Evolutionary conservation across 805 yeast genomes (phyloP), one percentile per base, ranked within the genome.

Genomic region (Torulaspora microellipsoides): DNA sequence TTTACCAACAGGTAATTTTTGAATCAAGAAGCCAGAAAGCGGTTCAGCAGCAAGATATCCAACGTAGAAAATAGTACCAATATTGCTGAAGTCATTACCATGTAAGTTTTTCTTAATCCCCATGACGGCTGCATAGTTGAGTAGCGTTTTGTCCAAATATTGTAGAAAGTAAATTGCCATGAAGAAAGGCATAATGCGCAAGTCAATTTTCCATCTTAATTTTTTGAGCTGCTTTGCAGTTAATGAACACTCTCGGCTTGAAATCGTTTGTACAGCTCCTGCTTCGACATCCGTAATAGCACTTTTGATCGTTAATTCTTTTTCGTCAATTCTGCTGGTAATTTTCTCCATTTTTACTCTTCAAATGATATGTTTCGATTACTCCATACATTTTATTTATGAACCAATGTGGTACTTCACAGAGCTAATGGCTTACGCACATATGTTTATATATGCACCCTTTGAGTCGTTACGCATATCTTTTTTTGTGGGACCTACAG

Each of bases 1-100:
- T 50, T 76, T 78, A 11, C 79, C 71, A 46, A 83, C 69, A 31
- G 54, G 48, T 2, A 78, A 72, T 41, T 67, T 68, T 58, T 83
- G 88, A 33, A 58, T 57, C 23, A 57, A 44, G 25, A 54, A 56
- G 9, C 60, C 58, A n/a, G 58, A 54, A 13, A 60, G 53, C 41
- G 74, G 63, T 50, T 78, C 81, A 54, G 78, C 80, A 4, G 65
- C 67, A 34, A 43, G 33, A 28, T 38, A 43, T 14, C 46, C 46
- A 33, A 43, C 40, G 31, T 43, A 43, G 31, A 43, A 43, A 11
- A 40, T 15, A 9, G 46, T 37, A 10, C 46, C 42, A 4, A 43
- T 33, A 31, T 40, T 29, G 9, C 42, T 37, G n/a, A 37, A 43
- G 25, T 43, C 38, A 29, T 37, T 36, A 25, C 46, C 46, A 7